Percentiles rank a stretch among this genome's conserved stretches.
Evolutionary conservation across 2,329 filamentous ascomycete species (phyloP).

Genomic region (Microcyclosporella mali): DNA sequence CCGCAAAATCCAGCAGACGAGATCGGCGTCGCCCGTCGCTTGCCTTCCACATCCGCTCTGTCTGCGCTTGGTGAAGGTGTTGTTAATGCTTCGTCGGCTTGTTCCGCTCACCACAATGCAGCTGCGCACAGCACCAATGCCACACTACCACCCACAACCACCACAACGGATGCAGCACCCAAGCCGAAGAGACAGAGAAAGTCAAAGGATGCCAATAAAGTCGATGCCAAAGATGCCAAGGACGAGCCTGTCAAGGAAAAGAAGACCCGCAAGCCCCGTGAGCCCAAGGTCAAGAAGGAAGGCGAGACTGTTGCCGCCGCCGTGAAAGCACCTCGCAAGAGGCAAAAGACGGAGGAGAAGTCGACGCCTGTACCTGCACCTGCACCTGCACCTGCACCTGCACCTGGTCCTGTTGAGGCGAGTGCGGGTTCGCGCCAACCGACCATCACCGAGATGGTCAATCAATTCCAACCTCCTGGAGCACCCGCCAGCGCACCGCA

Average conservation of each 20-base stretch:
- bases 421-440: slow-evolving; percentile 26
- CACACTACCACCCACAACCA: slow-evolving; percentile 28
- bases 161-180: slow-evolving; percentile 30
- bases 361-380: slow-evolving; percentile 12
- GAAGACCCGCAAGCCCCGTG: slow-evolving; percentile 41
- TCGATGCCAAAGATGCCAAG: slow-evolving; percentile 28
- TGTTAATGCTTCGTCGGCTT: slow-evolving; percentile 21
- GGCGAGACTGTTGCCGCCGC: slow-evolving; percentile 32
- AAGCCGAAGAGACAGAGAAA: slow-evolving; percentile 39
- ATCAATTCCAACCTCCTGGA: slow-evolving; percentile 22
- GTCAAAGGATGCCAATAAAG: slow-evolving; percentile 29
- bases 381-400: slow-evolving; percentile 18
- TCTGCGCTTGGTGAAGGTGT: slow-evolving; percentile 30
- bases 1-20: slow-evolving; percentile 4
- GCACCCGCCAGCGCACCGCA: slow-evolving; percentile 15
- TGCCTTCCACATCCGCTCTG: slow-evolving; percentile 2
- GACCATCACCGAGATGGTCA: slow-evolving; percentile 38
- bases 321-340: slow-evolving; percentile 43
- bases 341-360: slow-evolving; percentile 37
- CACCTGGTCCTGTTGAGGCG: too few relatives aligned
- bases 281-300: slow-evolving; percentile 41
- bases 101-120: slow-evolving; percentile 23
- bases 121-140: slow-evolving; percentile 17
- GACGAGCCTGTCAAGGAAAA: slow-evolving; percentile 37
- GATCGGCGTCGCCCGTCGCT: slow-evolving; percentile 3